A percentile compares a stretch with the other conserved stretches of the same genome.
phyloP scores from a whole-genome alignment of 2,329 filamentous ascomycete genomes.

The Neofusicoccum umdonicola region DNA sequence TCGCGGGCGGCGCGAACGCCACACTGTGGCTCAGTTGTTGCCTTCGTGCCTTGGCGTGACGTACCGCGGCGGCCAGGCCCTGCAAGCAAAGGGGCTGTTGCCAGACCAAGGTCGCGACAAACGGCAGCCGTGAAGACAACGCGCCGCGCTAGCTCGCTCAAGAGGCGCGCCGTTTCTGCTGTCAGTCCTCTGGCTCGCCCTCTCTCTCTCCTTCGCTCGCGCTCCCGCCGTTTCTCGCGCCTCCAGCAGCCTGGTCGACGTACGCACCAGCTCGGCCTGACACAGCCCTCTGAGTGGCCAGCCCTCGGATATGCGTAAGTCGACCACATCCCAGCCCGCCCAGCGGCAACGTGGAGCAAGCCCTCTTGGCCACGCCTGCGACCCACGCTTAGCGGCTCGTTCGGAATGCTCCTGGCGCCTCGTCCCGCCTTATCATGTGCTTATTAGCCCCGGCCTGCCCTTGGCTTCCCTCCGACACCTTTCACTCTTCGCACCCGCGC shows the following conservation, averaged over 20 bases:
- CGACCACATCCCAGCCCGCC: background rate
- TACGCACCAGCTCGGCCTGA: background rate
- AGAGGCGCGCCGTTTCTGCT: background rate
- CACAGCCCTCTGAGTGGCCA: slow-evolving; percentile 15
- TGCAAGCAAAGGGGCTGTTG: background rate
- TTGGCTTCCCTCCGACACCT: slow-evolving; percentile 3
- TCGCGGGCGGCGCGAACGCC: background rate
- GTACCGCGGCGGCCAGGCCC: background rate
- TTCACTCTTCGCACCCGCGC: slow-evolving; percentile 16
- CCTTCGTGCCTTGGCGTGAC: background rate
- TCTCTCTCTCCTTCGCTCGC: background rate
- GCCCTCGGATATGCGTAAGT: slow-evolving; percentile 14
- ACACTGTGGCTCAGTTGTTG: background rate
- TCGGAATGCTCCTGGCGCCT: slow-evolving; percentile 6
- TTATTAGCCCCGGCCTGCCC: slow-evolving; percentile 1
- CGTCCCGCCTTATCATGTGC: slow-evolving; percentile 2
- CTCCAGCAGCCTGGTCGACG: background rate
- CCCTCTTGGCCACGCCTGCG: slow-evolving; percentile 8
- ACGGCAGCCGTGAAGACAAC: background rate
- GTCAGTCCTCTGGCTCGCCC: background rate
- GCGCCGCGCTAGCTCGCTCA: background rate
- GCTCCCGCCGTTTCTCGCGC: background rate
- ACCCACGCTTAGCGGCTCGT: slow-evolving; percentile 1
- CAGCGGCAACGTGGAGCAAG: slow-evolving; percentile 15
- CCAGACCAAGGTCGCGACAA: slow-evolving; percentile 1